phyloP scores from a whole-genome alignment of 345 rosid genomes.

The Linum lewisii region DNA sequence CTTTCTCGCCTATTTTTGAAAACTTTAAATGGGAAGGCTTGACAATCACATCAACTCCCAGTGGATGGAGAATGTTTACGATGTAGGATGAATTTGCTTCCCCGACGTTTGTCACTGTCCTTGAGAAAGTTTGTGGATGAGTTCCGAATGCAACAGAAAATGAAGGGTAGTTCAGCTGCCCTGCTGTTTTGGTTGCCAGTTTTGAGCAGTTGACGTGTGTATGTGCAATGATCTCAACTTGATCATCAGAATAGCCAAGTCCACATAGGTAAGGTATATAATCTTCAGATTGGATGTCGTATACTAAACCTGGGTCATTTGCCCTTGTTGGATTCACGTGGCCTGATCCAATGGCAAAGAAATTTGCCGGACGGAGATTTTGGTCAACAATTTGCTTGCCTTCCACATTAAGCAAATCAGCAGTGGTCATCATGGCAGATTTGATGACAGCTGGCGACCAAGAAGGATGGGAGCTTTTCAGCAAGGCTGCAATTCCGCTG shows the following conservation, averaged over 20 bases:
- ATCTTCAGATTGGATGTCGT: slow-evolving; percentile 3
- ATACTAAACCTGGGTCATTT: slow-evolving; percentile 3
- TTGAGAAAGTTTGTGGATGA: neutral
- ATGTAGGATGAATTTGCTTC: neutral
- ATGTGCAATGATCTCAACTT: neutral
- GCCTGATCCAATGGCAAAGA: slow-evolving; percentile 7
- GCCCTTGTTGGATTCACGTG: slow-evolving; percentile 7
- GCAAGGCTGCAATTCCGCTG: slow-evolving; percentile 2
- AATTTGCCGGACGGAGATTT: neutral
- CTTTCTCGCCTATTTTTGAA: slow-evolving; percentile 27
- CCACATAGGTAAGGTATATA: slow-evolving; percentile 5
- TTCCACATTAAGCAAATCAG: neutral
- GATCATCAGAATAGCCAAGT: neutral
- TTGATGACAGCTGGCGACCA: slow-evolving; percentile 2
- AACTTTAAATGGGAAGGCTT: slow-evolving; percentile 27
- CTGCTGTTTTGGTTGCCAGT: neutral
- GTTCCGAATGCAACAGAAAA: slow-evolving; percentile 38
- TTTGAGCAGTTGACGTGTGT: neutral
- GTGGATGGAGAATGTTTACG: neutral
- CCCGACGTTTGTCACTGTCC: neutral
- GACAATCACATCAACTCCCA: neutral
- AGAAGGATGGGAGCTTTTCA: neutral
- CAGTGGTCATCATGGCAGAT: slow-evolving; percentile 1
- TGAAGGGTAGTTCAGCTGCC: slow-evolving; percentile 31
- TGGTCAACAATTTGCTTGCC: neutral